phyloP scores from a whole-genome alignment of 352 stramenopile species.

The Globisporangium nagaii region DNA sequence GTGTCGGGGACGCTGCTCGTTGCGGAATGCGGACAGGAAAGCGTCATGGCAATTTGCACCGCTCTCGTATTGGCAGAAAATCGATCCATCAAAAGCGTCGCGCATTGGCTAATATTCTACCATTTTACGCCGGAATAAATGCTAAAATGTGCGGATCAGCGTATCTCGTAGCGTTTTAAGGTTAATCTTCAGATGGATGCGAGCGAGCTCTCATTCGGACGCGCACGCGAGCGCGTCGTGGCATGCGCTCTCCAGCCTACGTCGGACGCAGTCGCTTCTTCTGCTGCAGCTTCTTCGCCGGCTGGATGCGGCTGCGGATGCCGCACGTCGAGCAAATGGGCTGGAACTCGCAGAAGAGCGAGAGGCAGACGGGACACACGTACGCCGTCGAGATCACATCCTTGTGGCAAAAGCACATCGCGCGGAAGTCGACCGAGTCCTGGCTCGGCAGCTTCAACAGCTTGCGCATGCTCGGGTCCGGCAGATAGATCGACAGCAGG shows the following conservation, averaged over 20 bases:
- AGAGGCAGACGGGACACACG: conserved; percentile 85
- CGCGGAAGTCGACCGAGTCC: conserved; percentile 83
- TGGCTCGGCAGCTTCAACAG: conserved; percentile 80
- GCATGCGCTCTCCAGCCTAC: neutral
- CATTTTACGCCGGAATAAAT: too few species aligned
- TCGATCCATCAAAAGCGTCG: neutral
- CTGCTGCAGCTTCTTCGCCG: conserved; percentile 48
- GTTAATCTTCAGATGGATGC: conserved; percentile 11
- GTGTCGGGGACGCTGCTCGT: neutral
- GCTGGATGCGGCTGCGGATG: conserved; percentile 78
- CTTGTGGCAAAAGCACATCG: conserved; percentile 88
- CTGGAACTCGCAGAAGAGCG: conserved; percentile 84
- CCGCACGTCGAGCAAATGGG: conserved; percentile 86
- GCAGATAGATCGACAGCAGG: conserved; percentile 82
- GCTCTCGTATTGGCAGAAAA: neutral
- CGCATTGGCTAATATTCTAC: neutral
- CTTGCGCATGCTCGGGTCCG: conserved; percentile 72
- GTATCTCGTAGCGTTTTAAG: too few species aligned
- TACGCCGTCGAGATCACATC: conserved; percentile 78
- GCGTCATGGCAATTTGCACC: neutral
- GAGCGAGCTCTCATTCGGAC: too few species aligned
- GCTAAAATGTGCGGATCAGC: too few species aligned
- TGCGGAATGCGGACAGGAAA: neutral
- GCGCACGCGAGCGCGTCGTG: too few species aligned
- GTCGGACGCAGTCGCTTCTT: conserved; percentile 35